phyloP scores from a whole-genome alignment of 768 basidiomycete genomes.

The Harrya chromipes region DNA sequence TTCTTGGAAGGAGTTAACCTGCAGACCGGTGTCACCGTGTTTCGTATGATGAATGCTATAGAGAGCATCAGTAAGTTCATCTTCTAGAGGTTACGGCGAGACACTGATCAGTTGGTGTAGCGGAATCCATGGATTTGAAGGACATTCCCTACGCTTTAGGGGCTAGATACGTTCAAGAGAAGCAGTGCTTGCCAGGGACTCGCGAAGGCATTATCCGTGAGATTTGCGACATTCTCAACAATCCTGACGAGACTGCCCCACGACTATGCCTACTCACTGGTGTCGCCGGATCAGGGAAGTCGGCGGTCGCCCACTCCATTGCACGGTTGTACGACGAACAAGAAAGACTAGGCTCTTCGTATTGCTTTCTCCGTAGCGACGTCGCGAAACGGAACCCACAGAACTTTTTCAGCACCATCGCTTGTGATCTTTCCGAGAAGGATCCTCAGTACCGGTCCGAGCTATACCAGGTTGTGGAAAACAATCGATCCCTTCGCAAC shows the following conservation, averaged over 20 bases:
- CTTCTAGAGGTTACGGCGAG: background rate
- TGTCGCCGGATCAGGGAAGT: slow-evolving; percentile 30
- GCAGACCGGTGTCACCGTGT: slow-evolving; percentile 16
- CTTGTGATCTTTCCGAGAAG: slow-evolving; percentile 32
- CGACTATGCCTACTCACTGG: slow-evolving; percentile 30
- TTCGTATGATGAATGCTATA: slow-evolving; percentile 19
- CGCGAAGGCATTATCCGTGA: slow-evolving; percentile 16
- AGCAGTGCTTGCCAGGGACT: slow-evolving; percentile 20
- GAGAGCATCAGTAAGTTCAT: slow-evolving; percentile 4
- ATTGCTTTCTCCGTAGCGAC: slow-evolving; percentile 24
- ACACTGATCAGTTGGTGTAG: background rate
- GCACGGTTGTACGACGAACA: slow-evolving; percentile 26
- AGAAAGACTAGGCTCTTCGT: slow-evolving; percentile 31
- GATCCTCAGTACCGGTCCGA: slow-evolving; percentile 23
- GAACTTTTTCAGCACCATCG: slow-evolving; percentile 34
- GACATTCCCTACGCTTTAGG: slow-evolving; percentile 22
- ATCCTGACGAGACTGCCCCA: slow-evolving; percentile 9
- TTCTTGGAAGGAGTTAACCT: slow-evolving; percentile 16
- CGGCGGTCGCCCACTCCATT: slow-evolving; percentile 30
- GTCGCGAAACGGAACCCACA: slow-evolving; percentile 18
- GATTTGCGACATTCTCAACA: slow-evolving; percentile 17
- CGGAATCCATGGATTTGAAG: slow-evolving; percentile 16
- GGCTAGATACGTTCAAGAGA: slow-evolving; percentile 22
- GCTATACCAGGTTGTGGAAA: slow-evolving; percentile 14
- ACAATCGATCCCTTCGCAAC: slow-evolving; percentile 23